phyloP scores from a whole-genome alignment of 2,329 filamentous ascomycete species.

The Phialophora macrospora region DNA sequence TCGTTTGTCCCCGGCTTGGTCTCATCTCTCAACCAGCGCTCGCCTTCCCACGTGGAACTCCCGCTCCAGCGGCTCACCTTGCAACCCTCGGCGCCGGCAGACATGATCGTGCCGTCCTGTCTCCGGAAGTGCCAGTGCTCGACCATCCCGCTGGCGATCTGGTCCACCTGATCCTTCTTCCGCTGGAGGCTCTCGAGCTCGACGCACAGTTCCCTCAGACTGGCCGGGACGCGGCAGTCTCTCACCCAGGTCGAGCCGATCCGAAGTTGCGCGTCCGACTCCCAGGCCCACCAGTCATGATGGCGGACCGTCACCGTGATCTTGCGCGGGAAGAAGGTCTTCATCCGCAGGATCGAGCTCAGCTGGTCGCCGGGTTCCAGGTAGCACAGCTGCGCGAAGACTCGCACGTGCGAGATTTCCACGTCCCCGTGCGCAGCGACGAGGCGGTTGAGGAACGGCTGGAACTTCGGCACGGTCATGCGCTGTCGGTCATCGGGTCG shows the following conservation, averaged over 20 bases:
- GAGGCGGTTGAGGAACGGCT: neutral
- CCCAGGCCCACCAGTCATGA: slow-evolving; percentile 6
- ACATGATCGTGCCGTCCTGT: neutral
- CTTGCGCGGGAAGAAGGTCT: neutral
- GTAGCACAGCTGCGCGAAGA: neutral
- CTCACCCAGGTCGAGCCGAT: neutral
- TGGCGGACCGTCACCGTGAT: slow-evolving; percentile 1
- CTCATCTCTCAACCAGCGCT: slow-evolving; percentile 54
- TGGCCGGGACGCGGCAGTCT: slow-evolving; percentile 33
- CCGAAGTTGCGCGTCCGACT: neutral
- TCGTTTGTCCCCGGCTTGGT: slow-evolving; percentile 47
- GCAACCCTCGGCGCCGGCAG: slow-evolving; percentile 30
- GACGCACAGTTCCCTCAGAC: slow-evolving; percentile 49
- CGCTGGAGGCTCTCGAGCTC: slow-evolving; percentile 57
- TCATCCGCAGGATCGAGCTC: neutral
- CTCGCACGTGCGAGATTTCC: neutral
- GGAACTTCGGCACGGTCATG: neutral
- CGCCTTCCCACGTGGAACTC: slow-evolving; percentile 48
- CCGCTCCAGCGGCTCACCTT: slow-evolving; percentile 52
- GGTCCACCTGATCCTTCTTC: slow-evolving; percentile 53
- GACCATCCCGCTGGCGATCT: slow-evolving; percentile 31
- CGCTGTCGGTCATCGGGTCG: slow-evolving; percentile 35
- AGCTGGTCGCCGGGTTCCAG: neutral
- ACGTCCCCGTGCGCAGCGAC: neutral
- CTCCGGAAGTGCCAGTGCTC: neutral